Base-by-base conservation (phyloP, 2,329 filamentous ascomycete genomes). In the Fusarium mundagurra region DNA sequence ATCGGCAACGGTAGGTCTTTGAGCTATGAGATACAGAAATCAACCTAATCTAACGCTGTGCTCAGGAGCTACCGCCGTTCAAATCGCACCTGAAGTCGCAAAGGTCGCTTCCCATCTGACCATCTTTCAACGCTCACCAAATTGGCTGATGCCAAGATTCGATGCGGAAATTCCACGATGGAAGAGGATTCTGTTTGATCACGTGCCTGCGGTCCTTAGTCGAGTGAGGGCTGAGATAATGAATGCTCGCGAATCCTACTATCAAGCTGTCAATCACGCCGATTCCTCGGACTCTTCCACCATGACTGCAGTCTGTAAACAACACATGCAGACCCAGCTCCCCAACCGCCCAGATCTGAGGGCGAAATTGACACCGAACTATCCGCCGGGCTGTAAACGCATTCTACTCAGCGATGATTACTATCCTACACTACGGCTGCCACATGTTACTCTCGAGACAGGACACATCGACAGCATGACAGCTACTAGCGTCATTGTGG, bases 21-120 rank as follows among this genome's bases (percentile, higher is more conserved):
- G 2, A 8, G 1, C 2, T 17, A 17, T 4, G 14, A 4, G 1
- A 3, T 4, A 12, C 4, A 10, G 4, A 10, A 8, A n/a, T 1
- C 17, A 31, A 9, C 3, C 1, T 7, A 31, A 14, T 9, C 27
- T 48, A 14, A 48, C 7, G 14, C 18, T 18, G 0, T 9, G 6
- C 0, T n/a, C 0, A 50, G 47, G 47, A n/a, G 47, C 47, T 5
- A 50, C 47, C 3, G 47, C 47, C 2, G 29, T 50, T n/a, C 47
- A 50, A 13, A 50, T 50, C 7, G 47, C 22, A 17, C 47, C 47
- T 50, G 29, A 50, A 31, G 47, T 50, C 20, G 29, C 47, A 13
- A 50, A 50, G 7, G 22, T 9, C 0, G 47, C 29, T 9, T 50
- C 47, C 13, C 0, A 31, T 1, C n/a, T 50, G 5, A 50, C 20